Base-by-base conservation (phyloP, 345 rosid species). In the Dipteronia sinensis region DNA sequence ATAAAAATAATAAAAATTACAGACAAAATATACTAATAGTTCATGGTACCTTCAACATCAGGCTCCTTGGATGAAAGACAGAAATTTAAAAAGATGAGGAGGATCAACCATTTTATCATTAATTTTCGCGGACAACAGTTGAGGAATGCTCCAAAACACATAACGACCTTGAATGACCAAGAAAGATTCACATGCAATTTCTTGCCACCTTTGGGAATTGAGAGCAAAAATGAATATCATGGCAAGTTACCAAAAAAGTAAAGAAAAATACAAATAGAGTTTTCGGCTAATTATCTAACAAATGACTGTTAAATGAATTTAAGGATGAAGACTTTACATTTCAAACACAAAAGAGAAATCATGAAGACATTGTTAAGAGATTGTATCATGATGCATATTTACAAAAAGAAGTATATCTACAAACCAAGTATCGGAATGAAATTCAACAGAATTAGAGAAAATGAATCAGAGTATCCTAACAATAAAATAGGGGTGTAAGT, bases 41-140 rank as follows among this genome's bases (percentile, higher is more conserved):
- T 75, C 10, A 31, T 34, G 38, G 25, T 82, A 93, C 98, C 97
- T 90, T 95, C 95, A 27, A 90, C 69, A 77, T 91, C 93, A 62
- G 97, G 90, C 46, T 78, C 84, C 63, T 75, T 84, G 77, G 92
- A 70, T 75, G 97, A 80, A 82, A 64, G 79, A 73, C 76, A 78
- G 81, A 77, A 47, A 63, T 77, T 77, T 65, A 86, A 31, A 46
- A 84, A 79, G 74, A 83, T 71, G 65, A 91, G 79, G 71, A 81
- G 63, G 44, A 85, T 58, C 75, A 91, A 80, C 65, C 85, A 88
- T 76, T 40, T 79, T 65, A 84, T 56, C 69, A 85, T 29, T 69
- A 83, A 56, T 53, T 78, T 83, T 22, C 76, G 76, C 67, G 72
- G 80, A 38, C 62, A 80, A 83, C 84, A 63, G 70, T 55, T 78